phyloP scores from a whole-genome alignment of 352 stramenopile genomes.

The Phytophthora pluvialis region DNA sequence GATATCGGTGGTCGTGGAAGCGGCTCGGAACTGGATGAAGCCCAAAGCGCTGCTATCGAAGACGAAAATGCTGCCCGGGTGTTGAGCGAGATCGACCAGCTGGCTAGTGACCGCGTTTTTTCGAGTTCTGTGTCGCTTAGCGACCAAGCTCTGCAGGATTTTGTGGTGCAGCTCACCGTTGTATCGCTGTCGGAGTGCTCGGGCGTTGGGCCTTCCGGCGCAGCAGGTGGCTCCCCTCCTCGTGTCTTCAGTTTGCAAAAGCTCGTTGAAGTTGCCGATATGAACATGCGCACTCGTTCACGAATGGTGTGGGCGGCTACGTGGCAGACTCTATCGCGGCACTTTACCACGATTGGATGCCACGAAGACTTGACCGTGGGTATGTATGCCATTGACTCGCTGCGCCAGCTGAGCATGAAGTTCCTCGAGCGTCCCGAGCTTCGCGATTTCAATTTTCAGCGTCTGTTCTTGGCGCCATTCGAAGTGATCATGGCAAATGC shows the following conservation, averaged over 20 bases:
- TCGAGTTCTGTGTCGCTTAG: constrained; percentile 85
- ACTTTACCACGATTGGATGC: constrained; percentile 98
- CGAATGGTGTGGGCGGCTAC: constrained; percentile 98
- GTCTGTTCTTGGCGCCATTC: constrained; percentile 98
- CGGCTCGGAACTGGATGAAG: constrained; percentile 51
- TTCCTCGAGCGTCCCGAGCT: constrained; percentile 99
- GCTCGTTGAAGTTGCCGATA: constrained; percentile 99
- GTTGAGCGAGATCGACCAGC: constrained; percentile 82
- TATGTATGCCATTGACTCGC: constrained; percentile 99
- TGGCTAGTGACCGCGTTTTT: constrained; percentile 93
- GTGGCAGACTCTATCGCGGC: constrained; percentile 96
- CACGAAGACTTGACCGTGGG: constrained; percentile 96
- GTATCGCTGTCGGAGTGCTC: constrained; percentile 93
- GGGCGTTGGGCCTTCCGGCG: constrained; percentile 40
- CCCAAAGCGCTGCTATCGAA: constrained; percentile 78
- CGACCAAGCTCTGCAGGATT: constrained; percentile 85
- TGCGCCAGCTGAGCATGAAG: constrained; percentile 99
- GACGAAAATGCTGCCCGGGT: constrained; percentile 87
- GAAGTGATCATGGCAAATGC: constrained; percentile 93
- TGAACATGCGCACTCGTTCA: constrained; percentile 98
- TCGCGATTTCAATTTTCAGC: constrained; percentile 99
- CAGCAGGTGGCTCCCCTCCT: constrained; percentile 63
- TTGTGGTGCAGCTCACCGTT: constrained; percentile 90
- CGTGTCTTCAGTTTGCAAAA: constrained; percentile 99
- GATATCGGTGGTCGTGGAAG: constrained; percentile 41